Evolutionary conservation across 1,139 yeast species (phyloP), one percentile per base, ranked within the genome.

Genomic region (Hansenula sp.): DNA sequence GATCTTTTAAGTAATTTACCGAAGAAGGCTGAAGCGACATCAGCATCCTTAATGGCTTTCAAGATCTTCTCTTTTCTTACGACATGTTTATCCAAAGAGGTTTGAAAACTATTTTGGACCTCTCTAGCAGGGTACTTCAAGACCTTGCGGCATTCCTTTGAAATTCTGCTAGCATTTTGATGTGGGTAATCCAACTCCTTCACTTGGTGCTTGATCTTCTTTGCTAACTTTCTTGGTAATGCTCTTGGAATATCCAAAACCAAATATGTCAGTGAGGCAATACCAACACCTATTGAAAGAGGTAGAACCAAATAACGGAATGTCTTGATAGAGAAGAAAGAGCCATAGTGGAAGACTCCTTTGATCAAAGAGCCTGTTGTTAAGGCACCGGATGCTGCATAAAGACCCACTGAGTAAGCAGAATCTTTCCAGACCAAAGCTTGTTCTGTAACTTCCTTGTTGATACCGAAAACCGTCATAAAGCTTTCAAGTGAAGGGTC

Each of bases 171-270:
- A 2, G 96, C 82, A 61, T 91, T 91, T 36, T 72, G 61, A 55
- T 86, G 94, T 11, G 86, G 81, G 57, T 89, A 93, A 48, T 90
- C 96, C 56, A 81, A 65, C 18, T 75, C 78, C 32, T 72, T 68
- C 32, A 93, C 70, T 55, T 84, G 86, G 9, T 60, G 61, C 50
- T 76, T 77, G 52, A 91, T 77, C 63, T 86, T 89, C 43, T 74
- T 71, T 0, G 95, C 89, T 48, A 90, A 75, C 47, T 90, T 90
- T 54, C 90, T 73, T 21, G 96, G 95, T 56, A 88, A 78, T 0
- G 98, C 96, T 54, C 85, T 78, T 2, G 97, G 97, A 16, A 94
- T 80, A 61, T 93, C 99, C 45, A 73, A 71, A 12, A 89, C 67
- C 48, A 90, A 62, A 57, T 87, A 89, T 36, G 82, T 81, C 1